Evolutionary conservation across 768 basidiomycete genomes (phyloP), one percentile per base, ranked within the genome.

Genomic region (Mycena alexandri): DNA sequence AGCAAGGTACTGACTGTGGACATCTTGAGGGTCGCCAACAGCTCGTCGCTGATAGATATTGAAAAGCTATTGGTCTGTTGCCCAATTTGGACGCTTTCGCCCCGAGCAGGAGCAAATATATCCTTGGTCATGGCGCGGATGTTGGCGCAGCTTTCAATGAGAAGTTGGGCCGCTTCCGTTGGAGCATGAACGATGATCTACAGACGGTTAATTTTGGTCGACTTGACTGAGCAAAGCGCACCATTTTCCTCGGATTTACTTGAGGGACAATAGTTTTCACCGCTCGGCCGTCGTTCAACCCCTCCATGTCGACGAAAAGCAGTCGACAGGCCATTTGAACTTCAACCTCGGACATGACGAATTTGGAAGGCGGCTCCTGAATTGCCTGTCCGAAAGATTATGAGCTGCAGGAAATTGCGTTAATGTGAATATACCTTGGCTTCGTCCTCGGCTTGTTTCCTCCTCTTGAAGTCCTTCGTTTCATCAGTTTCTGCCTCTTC

Each of bases 251-350:
- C 34, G 98, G 98, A 74, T 97, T 96, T 67, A 99, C 90, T 82
- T 98, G 94, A 4, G 97, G 94, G 6, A 99, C 91, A 69, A 99
- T 98, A 0, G 93, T 96, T 79, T 98, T 98, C 67, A 98, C 91
- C 0, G 98, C 96, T 67, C 97, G 93, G 2, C 97, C 97, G 73
- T 99, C 98, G 73, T 96, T 96, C 59, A 97, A 81, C 34, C 98
- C 98, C 74, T 99, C 98, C 88, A 99, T 90, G 75, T 99, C 97
- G 51, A 99, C 89, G 73, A 93, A 99, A 51, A 96, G 87, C 33
- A 99, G 80, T 6, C 92, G 89, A 72, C 97, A 98, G 34, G 92
- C 89, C 38, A 99, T 75, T 63, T 95, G 90, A 25, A 98, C 87
- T 63, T 92, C 90, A 8, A 93, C 82, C 25, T 88, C 84, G 47